These are phyloP conservation scores for Canavalia gladiata DNA, from an alignment of 306 rosid species.

Conservation along the genomic window DNA sequence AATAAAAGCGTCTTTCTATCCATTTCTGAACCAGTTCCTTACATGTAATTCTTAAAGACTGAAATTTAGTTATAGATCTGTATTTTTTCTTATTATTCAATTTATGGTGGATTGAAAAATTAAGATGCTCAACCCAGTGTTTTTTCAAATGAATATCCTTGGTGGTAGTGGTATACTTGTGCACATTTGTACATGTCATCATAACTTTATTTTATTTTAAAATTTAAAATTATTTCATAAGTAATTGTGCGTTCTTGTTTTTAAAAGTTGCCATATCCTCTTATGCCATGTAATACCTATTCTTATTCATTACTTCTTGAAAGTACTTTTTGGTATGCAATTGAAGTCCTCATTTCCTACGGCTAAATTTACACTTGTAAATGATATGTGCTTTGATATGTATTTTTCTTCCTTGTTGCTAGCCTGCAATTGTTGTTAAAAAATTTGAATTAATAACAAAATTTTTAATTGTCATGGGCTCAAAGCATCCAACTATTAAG, in stretches of 20 bases:
- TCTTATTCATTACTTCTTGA: not conserved
- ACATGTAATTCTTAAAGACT: not conserved
- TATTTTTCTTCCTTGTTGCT: not conserved
- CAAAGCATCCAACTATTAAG: not conserved
- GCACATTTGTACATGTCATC: not conserved
- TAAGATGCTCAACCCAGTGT: not conserved
- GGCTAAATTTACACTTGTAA: not conserved
- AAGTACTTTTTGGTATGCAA: conserved; percentile 30
- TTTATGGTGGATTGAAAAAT: not conserved
- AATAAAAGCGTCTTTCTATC: too few relatives aligned
- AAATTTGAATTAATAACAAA: not conserved
- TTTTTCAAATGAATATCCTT: not conserved
- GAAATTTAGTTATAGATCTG: not conserved
- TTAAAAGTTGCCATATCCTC: not conserved
- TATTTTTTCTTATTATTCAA: conserved; percentile 3
- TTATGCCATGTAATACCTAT: not conserved
- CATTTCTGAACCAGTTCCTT: too few relatives aligned
- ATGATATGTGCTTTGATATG: not conserved
- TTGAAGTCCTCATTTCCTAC: not conserved
- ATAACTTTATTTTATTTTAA: not conserved
- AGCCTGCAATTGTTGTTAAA: conserved; percentile 10
- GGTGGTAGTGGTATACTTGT: not conserved
- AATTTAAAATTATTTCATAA: not conserved
- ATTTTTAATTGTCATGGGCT: not conserved
- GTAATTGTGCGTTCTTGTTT: not conserved